Evolutionary conservation across 2,329 filamentous ascomycete species (phyloP).

Genomic region (Aspergillus quadrilineatus): DNA sequence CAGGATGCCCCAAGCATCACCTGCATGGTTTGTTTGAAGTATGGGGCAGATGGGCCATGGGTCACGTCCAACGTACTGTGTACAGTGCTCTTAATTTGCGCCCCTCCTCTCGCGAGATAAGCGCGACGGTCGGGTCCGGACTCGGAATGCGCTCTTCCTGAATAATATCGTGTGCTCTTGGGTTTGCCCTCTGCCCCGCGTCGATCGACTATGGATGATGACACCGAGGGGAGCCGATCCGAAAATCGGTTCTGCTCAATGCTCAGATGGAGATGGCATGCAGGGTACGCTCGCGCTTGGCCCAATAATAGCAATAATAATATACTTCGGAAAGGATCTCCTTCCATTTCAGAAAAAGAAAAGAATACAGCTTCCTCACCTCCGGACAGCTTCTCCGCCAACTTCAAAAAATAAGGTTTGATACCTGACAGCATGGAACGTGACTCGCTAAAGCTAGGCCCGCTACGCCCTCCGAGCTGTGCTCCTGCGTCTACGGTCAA

Average conservation of each 20-base stretch:
- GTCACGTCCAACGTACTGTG: background rate
- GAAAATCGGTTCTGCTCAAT: background rate
- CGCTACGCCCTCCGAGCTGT: background rate
- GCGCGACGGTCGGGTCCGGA: background rate
- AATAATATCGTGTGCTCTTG: conserved; percentile 9
- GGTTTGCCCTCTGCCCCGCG: conserved; percentile 11
- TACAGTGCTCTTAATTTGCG: background rate
- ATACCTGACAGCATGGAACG: conserved; percentile 4
- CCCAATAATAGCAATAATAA: background rate
- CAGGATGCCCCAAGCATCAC: conserved; percentile 5
- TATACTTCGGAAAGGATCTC: conserved; percentile 5
- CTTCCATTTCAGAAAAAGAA: background rate
- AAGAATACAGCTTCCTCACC: background rate
- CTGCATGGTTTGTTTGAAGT: conserved; percentile 11
- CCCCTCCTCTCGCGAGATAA: background rate
- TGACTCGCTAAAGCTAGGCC: background rate
- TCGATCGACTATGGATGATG: conserved; percentile 6
- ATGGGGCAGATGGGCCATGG: background rate
- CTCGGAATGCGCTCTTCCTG: background rate
- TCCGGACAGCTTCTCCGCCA: conserved; percentile 9
- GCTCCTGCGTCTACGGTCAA: conserved; percentile 1
- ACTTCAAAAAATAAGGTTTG: conserved; percentile 13
- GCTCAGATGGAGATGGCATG: conserved; percentile 1
- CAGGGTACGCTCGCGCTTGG: conserved; percentile 5
- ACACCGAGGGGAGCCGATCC: conserved; percentile 6